Base-by-base conservation (phyloP, 1,139 yeast species). In the Pichia sp. region DNA sequence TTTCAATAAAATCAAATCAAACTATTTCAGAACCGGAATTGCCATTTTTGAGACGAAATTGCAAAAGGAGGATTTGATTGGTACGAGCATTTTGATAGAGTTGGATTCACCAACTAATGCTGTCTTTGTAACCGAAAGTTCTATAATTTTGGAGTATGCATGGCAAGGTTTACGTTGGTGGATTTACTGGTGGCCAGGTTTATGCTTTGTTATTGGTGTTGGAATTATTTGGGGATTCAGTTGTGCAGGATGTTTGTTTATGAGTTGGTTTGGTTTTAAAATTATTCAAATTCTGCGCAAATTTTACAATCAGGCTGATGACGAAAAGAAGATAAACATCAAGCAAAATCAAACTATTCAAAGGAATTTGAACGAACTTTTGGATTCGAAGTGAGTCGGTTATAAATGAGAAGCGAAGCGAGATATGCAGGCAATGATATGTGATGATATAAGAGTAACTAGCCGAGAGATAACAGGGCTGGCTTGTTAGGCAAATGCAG, bases 121-220 rank as follows among this genome's bases (percentile, higher is more conserved):
- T n/a, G 36, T 51, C 8, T 51, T 46, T 16, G 33, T 51, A 3
- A 38, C 37, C 10, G 41, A 48, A n/a, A 45, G 44, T 4, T 41
- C 46, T 11, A 28, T 44, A 9, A 46, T 39, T 29, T 38, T 51
- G n/a, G 51, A 51, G 27, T 51, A 50, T 40, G 43, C 34, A 3
- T 37, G 49, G n/a, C 34, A 40, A 5, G 54, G 54, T 7, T 23
- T 51, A 9, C 38, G 52, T 36, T 46, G 49, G 44, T 49, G 52
- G 51, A 44, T 49, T 26, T 49, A 51, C 28, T 49, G 52, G 52
- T 51, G 54, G 54, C 54, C 54, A 3, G 54, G 54, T 2, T 41
- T 49, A 33, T 44, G 51, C 23, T 46, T 49, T 35, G 29, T 49
- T 3, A 27, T 51, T 40, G 54, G 54, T 3, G 50, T 48, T 4